phyloP scores from a whole-genome alignment of 805 yeast genomes.

The Novakomyces olei region DNA sequence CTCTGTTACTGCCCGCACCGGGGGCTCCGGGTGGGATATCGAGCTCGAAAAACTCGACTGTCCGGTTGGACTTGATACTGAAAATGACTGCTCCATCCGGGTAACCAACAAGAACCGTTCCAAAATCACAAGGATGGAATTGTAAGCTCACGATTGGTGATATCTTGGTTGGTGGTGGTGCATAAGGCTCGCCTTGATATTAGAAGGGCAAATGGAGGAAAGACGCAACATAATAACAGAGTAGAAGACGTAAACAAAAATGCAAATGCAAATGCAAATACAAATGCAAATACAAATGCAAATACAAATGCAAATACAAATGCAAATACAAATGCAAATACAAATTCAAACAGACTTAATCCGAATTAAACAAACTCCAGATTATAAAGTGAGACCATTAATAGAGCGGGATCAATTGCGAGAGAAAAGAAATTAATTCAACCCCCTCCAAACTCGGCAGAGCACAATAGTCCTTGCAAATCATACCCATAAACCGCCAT shows the following conservation, averaged over 20 bases:
- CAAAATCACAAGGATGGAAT: slow-evolving; percentile 80
- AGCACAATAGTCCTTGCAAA: neutral
- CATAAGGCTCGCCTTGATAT: slow-evolving; percentile 3
- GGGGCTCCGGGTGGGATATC: slow-evolving; percentile 44
- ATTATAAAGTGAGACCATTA: too few species aligned
- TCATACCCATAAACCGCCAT: slow-evolving; percentile 4
- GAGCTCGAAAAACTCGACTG: slow-evolving; percentile 37
- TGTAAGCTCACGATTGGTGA: slow-evolving; percentile 47
- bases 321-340: too few species aligned
- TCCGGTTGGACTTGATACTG: slow-evolving; percentile 36
- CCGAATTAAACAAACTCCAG: too few species aligned
- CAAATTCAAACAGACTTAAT: too few species aligned
- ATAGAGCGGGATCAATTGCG: neutral
- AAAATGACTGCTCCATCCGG: slow-evolving; percentile 45
- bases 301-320: too few species aligned
- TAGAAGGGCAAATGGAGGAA: too few species aligned
- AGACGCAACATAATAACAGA: too few species aligned
- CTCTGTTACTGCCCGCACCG: slow-evolving; percentile 33
- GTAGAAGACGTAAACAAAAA: too few species aligned
- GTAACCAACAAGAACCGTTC: slow-evolving; percentile 54
- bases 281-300: too few species aligned
- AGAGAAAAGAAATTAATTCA: neutral
- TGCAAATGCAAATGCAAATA: too few species aligned
- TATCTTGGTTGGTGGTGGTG: slow-evolving; percentile 14
- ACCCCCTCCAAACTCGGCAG: neutral